Evolutionary conservation across 1,284 basidiomycete species (phyloP).

Genomic region (Naganishia cerealis): DNA sequence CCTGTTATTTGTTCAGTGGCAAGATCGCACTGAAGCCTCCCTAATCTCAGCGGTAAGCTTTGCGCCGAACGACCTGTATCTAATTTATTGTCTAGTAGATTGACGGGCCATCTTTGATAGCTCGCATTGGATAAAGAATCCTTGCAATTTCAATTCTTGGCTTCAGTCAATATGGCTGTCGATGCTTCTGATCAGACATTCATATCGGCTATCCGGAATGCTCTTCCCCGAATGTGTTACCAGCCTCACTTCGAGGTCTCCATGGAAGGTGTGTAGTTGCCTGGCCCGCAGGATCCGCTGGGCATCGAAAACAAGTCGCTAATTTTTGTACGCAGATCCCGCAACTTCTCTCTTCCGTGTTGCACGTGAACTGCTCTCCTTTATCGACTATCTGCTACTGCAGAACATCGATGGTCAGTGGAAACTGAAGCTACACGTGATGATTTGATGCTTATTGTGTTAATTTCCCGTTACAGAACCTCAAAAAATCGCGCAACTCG

Average conservation of each 20-base stretch:
- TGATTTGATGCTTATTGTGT: background rate
- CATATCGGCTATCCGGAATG: constrained; percentile 5
- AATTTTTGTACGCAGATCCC: background rate
- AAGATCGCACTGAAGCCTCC: background rate
- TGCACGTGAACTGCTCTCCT: constrained; percentile 7
- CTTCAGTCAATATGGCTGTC: constrained; percentile 16
- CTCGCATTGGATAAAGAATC: background rate
- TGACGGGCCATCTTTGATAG: background rate
- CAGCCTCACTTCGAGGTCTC: constrained; percentile 14
- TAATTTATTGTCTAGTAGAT: background rate
- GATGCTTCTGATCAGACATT: constrained; percentile 27
- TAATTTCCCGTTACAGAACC: background rate
- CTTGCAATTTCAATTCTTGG: background rate
- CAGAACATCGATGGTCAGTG: constrained; percentile 25
- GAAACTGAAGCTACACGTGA: too few species aligned
- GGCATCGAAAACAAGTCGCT: background rate
- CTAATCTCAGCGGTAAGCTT: constrained; percentile 11
- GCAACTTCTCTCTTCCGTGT: constrained; percentile 6
- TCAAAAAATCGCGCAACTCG: constrained; percentile 5
- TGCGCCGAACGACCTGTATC: background rate
- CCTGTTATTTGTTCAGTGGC: constrained; percentile 16
- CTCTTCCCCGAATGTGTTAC: constrained; percentile 17
- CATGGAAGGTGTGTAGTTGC: constrained; percentile 10
- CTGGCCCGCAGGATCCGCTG: background rate
- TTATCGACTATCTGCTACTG: constrained; percentile 13